Conservation (phyloP, 2,329 filamentous ascomycete species). For the Nigrospora sphaerica region DNA sequence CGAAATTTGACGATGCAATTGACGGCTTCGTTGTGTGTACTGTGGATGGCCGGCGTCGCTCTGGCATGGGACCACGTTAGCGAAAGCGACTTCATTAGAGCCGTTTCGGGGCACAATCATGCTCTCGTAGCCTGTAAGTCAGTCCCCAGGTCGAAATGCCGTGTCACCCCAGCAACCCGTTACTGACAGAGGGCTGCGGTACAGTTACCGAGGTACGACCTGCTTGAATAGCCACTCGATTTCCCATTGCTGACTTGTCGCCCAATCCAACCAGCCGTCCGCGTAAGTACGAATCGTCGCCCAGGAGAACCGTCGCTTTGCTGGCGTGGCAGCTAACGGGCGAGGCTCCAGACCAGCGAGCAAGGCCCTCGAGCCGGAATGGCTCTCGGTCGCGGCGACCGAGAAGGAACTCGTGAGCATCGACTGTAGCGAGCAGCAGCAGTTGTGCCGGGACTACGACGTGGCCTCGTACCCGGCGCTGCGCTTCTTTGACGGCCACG, state of each 20-base stretch:
- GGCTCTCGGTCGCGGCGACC: slow-evolving; percentile 17
- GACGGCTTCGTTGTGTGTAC: slow-evolving; percentile 5
- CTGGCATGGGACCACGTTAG: slow-evolving; percentile 15
- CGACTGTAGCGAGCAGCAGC: slow-evolving; percentile 28
- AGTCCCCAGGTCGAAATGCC: too few species aligned
- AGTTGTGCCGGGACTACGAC: slow-evolving; percentile 31
- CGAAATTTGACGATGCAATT: too few species aligned
- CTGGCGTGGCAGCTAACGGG: neutral
- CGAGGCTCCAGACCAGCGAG: slow-evolving; percentile 17
- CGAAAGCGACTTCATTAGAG: slow-evolving; percentile 17
- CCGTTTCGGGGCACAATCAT: slow-evolving; percentile 15
- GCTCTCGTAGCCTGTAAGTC: slow-evolving; percentile 23
- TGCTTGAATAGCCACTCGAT: neutral
- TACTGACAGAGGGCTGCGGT: neutral
- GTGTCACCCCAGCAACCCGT: too few species aligned
- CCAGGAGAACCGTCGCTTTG: neutral
- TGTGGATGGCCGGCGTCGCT: slow-evolving; percentile 4
- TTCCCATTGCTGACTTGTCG: neutral
- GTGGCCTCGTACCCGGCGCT: slow-evolving; percentile 40
- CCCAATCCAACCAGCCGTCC: neutral
- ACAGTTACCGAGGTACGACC: slow-evolving; percentile 14
- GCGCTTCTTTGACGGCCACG: slow-evolving; percentile 30
- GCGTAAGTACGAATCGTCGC: neutral
- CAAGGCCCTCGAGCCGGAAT: slow-evolving; percentile 27
- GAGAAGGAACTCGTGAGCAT: slow-evolving; percentile 24